Conservation (phyloP, 148 eudicot species). For the Amaranthus hypochondriacus region DNA sequence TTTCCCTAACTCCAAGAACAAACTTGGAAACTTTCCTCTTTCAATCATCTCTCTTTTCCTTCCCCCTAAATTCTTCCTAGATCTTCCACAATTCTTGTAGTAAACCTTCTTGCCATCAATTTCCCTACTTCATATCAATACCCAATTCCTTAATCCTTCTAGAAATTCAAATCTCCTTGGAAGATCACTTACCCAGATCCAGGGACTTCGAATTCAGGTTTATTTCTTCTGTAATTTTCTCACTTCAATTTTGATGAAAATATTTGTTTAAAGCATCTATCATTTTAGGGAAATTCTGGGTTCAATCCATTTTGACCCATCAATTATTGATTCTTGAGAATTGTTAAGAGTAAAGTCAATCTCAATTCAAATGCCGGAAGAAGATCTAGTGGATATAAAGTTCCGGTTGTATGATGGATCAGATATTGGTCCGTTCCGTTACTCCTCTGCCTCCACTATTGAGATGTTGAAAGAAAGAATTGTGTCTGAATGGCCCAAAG, state of each 20-base stretch:
- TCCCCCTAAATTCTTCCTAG: background rate
- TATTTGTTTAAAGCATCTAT: background rate
- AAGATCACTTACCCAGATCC: constrained; percentile 19
- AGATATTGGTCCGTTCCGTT: constrained; percentile 73
- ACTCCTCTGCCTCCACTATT: constrained; percentile 56
- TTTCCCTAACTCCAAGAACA: background rate
- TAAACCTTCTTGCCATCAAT: background rate
- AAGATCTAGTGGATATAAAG: constrained; percentile 68
- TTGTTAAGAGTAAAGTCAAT: constrained; percentile 9
- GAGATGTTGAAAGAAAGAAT: constrained; percentile 71
- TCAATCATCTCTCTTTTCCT: constrained; percentile 4
- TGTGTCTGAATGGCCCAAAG: constrained; percentile 83
- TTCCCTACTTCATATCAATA: background rate
- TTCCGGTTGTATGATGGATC: constrained; percentile 84
- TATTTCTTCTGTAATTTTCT: background rate
- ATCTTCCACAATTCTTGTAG: constrained; percentile 3
- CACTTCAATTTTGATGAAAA: background rate
- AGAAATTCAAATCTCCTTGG: background rate
- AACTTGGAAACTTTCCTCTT: constrained; percentile 22
- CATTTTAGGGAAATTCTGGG: constrained; percentile 16
- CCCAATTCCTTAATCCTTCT: background rate
- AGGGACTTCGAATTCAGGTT: constrained; percentile 7
- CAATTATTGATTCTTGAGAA: background rate
- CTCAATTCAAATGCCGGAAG: constrained; percentile 56
- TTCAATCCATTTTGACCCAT: background rate